Conservation (phyloP, 441 rosid genomes). For the Aquilaria agallochum region DNA sequence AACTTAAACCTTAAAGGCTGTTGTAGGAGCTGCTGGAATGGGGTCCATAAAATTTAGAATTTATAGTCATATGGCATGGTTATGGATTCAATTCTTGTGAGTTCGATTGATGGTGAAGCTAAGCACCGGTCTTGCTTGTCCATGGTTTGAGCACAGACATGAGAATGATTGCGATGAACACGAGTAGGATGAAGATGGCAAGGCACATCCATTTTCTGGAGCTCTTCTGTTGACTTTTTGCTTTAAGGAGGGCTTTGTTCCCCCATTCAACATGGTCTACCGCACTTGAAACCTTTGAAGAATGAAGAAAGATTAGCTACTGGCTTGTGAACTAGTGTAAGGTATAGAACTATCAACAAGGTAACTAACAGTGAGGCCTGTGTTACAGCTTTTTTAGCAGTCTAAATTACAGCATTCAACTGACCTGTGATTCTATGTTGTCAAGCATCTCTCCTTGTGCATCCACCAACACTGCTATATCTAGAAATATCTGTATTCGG, state of each 20-base stretch:
- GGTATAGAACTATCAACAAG: too few species aligned
- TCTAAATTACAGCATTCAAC: slow-evolving; percentile 2
- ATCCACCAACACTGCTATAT: slow-evolving; percentile 96
- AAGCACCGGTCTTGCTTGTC: slow-evolving; percentile 70
- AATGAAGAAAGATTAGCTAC: background rate
- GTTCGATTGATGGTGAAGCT: slow-evolving; percentile 8
- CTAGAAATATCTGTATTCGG: slow-evolving; percentile 72
- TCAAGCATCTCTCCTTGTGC: slow-evolving; percentile 98
- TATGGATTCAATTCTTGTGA: too few species aligned
- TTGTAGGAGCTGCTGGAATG: too few species aligned
- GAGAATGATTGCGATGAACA: slow-evolving; percentile 61
- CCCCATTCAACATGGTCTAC: slow-evolving; percentile 95
- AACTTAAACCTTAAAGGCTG: too few species aligned
- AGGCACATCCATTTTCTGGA: slow-evolving; percentile 95
- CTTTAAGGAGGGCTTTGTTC: slow-evolving; percentile 65
- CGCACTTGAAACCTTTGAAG: slow-evolving; percentile 73
- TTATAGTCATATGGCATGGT: too few species aligned
- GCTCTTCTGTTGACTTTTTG: slow-evolving; percentile 68
- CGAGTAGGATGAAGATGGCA: slow-evolving; percentile 79
- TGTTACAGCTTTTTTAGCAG: too few species aligned
- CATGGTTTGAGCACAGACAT: slow-evolving; percentile 77
- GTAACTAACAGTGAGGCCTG: background rate
- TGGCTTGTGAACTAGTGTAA: too few species aligned
- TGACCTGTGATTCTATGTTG: slow-evolving; percentile 91
- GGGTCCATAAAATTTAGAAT: too few species aligned